These are phyloP conservation scores for Radiomyces spectabilis DNA, from an alignment of 192 early-diverging fungal genomes.

Conservation along the genomic window DNA sequence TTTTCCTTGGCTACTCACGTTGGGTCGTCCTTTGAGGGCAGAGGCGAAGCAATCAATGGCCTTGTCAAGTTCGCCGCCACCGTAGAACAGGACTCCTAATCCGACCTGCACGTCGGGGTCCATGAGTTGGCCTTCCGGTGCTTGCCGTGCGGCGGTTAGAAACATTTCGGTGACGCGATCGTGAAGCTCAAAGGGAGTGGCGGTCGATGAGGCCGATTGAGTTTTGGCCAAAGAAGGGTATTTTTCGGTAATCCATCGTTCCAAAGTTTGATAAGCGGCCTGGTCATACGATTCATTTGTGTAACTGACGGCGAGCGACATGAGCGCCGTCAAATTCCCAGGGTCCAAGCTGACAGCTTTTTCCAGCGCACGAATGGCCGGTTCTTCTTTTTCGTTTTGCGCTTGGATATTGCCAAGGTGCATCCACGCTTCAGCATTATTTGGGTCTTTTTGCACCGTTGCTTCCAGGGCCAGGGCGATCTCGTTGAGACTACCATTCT, in stretches of 20 bases:
- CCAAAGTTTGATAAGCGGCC: conserved; percentile 82
- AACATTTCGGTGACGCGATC: conserved; percentile 65
- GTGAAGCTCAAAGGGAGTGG: conserved; percentile 42
- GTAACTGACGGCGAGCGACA: conserved; percentile 82
- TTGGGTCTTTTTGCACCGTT: conserved; percentile 63
- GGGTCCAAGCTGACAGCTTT: conserved; percentile 69
- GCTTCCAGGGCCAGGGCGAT: conserved; percentile 88
- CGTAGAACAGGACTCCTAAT: conserved; percentile 94
- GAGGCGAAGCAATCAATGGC: conserved; percentile 96
- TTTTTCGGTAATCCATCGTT: conserved; percentile 71
- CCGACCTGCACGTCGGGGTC: conserved; percentile 94
- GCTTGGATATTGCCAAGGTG: conserved; percentile 84
- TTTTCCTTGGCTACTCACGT: conserved; percentile 4
- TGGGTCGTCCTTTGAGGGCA: conserved; percentile 75
- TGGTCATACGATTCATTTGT: conserved; percentile 84
- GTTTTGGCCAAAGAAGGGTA: conserved; percentile 49
- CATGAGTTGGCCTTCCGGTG: conserved; percentile 51
- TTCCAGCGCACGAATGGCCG: conserved; percentile 82
- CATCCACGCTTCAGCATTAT: conserved; percentile 74
- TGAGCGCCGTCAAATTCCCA: conserved; percentile 44
- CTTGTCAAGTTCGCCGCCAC: conserved; percentile 84
- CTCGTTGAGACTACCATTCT: conserved; percentile 60
- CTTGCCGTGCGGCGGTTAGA: conserved; percentile 64
- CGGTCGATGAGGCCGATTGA: conserved; percentile 1
- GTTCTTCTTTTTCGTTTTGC: conserved; percentile 92